A percentile compares a stretch with the other conserved stretches of the same genome.
Evolutionary conservation across 2,329 filamentous ascomycete species (phyloP).

Genomic region (Aspergillus pseudoterreus): DNA sequence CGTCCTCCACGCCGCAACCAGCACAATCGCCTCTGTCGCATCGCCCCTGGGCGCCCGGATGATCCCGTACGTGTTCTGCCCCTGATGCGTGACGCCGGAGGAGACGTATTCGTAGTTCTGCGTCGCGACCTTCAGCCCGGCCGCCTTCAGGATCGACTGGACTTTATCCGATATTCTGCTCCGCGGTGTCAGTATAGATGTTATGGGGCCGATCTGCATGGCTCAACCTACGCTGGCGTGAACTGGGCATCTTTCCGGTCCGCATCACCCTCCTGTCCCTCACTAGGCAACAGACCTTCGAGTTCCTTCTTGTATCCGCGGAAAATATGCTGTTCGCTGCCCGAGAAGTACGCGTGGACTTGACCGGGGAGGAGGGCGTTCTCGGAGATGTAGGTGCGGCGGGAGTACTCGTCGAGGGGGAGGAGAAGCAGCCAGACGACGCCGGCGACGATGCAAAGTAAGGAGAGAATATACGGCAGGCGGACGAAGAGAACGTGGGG

Average conservation of each 20-base stretch:
- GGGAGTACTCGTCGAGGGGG: conserved; percentile 84
- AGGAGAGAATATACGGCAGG: conserved; percentile 81
- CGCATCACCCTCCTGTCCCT: conserved; percentile 4
- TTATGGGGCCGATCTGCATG: background rate
- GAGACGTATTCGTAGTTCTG: conserved; percentile 86
- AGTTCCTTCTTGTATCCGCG: conserved; percentile 85
- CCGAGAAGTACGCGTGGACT: conserved; percentile 95
- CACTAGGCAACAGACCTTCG: conserved; percentile 44
- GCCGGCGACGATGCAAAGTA: conserved; percentile 78
- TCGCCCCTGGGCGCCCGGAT: conserved; percentile 91
- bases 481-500: conserved; percentile 69
- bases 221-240: conserved; percentile 25
- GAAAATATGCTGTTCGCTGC: conserved; percentile 93
- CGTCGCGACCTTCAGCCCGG: conserved; percentile 80
- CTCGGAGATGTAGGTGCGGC: conserved; percentile 92
- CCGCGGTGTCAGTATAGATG: conserved; percentile 10
- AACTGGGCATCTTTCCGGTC: conserved; percentile 16
- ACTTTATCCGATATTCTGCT: conserved; percentile 63
- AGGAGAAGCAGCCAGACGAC: conserved; percentile 86
- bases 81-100: conserved; percentile 67
- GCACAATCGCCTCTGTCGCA: conserved; percentile 92
- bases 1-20: conserved; percentile 86
- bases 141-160: conserved; percentile 68
- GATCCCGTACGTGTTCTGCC: conserved; percentile 91
- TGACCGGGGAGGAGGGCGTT: conserved; percentile 94